Conservation (phyloP, 2,329 filamentous ascomycete species). For the Colletotrichum chrysophilum region DNA sequence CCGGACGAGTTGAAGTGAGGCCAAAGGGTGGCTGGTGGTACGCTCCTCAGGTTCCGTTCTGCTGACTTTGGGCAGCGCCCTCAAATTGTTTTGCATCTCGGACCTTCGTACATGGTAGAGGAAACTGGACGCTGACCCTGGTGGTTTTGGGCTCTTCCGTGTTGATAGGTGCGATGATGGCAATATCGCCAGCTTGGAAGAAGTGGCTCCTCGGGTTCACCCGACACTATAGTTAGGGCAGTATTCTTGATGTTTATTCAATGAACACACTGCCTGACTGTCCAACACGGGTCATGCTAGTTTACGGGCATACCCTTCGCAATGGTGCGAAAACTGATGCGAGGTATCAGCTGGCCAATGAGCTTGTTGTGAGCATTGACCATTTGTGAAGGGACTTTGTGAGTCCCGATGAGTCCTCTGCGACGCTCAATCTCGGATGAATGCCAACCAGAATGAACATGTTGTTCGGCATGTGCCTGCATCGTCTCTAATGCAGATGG, state of each 20-base stretch:
- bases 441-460: background rate
- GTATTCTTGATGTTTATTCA: background rate
- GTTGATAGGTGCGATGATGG: background rate
- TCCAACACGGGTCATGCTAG: background rate
- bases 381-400: background rate
- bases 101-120: background rate
- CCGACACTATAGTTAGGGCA: background rate
- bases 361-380: background rate
- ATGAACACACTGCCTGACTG: background rate
- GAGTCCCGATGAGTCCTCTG: background rate
- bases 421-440: background rate
- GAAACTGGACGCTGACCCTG: background rate
- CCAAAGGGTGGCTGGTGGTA: background rate
- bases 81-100: background rate
- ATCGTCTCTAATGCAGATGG: background rate
- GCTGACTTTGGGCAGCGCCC: background rate
- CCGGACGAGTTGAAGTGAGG: background rate
- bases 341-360: background rate
- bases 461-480: background rate
- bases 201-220: background rate
- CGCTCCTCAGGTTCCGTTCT: background rate
- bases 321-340: background rate
- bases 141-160: background rate
- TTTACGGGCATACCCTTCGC: background rate
- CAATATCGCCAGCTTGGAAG: background rate